Percentiles rank a stretch among this genome's conserved stretches.
Conservation (phyloP, 768 basidiomycete genomes). For the Mycena leptocephala region DNA sequence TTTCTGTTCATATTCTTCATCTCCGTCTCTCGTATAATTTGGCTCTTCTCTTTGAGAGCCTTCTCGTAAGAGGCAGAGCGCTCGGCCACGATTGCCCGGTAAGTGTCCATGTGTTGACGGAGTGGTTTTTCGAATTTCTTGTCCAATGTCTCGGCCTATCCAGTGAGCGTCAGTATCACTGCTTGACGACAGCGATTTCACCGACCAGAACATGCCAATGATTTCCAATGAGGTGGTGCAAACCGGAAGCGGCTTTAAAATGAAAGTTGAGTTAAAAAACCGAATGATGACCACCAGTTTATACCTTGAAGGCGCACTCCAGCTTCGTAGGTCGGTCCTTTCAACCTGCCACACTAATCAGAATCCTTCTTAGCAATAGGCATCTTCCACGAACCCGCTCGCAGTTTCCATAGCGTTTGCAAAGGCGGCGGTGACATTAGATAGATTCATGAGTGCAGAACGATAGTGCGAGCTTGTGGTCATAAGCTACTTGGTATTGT, state of each 20-base stretch:
- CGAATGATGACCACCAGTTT: not conserved
- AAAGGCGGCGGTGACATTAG: constrained; percentile 87
- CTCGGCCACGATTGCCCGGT: constrained; percentile 81
- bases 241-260: constrained; percentile 78
- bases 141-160: constrained; percentile 87
- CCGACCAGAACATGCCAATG: constrained; percentile 93
- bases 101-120: constrained; percentile 87
- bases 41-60: constrained; percentile 86
- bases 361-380: not conserved
- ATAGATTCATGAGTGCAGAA: constrained; percentile 84
- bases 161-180: not conserved
- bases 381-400: constrained; percentile 71
- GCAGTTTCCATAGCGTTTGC: constrained; percentile 91
- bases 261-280: constrained; percentile 20
- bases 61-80: constrained; percentile 90
- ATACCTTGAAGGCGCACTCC: constrained; percentile 83
- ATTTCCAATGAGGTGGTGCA: constrained; percentile 94
- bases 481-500: constrained; percentile 70
- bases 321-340: constrained; percentile 86
- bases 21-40: constrained; percentile 89
- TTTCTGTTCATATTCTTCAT: constrained; percentile 88
- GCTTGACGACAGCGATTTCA: constrained; percentile 26
- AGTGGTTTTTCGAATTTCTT: constrained; percentile 93
- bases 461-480: constrained; percentile 85
- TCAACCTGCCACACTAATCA: constrained; percentile 66